These are phyloP conservation scores for Cadophora malorum DNA, from an alignment of 2,329 filamentous ascomycete species.

Conservation along the genomic window DNA sequence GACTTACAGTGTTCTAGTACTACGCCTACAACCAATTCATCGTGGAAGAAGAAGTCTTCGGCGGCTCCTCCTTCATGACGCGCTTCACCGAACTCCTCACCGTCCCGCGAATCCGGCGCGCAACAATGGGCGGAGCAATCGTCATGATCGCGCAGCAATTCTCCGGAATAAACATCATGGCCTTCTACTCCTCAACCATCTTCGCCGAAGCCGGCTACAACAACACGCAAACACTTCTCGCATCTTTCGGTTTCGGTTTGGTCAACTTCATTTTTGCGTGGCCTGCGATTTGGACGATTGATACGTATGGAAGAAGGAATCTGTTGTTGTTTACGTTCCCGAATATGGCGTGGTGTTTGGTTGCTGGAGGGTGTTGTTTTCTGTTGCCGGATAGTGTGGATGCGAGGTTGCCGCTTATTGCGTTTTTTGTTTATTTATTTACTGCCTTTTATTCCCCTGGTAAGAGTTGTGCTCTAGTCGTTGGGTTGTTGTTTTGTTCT, in stretches of 20 bases:
- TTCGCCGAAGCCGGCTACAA: slow-evolving; percentile 63
- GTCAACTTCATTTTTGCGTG: slow-evolving; percentile 69
- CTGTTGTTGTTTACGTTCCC: slow-evolving; percentile 66
- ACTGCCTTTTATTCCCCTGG: slow-evolving; percentile 67
- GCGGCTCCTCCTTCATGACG: slow-evolving; percentile 58
- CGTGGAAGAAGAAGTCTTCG: slow-evolving; percentile 50
- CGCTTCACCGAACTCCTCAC: slow-evolving; percentile 73
- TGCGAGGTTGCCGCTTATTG: slow-evolving; percentile 59
- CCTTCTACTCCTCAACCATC: slow-evolving; percentile 74
- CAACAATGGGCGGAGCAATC: slow-evolving; percentile 76
- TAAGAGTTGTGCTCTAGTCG: slow-evolving; percentile 46
- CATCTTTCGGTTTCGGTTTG: slow-evolving; percentile 69
- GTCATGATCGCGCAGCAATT: slow-evolving; percentile 61
- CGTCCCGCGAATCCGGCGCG: slow-evolving; percentile 71
- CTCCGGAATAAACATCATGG: slow-evolving; percentile 66
- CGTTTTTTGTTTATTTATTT: slow-evolving; percentile 70
- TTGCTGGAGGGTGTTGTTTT: slow-evolving; percentile 65
- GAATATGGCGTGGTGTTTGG: slow-evolving; percentile 69
- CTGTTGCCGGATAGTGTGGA: slow-evolving; percentile 50
- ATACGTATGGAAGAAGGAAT: slow-evolving; percentile 69
- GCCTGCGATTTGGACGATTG: slow-evolving; percentile 65
- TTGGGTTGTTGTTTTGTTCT: no score
- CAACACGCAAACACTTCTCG: slow-evolving; percentile 62
- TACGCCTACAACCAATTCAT: slow-evolving; percentile 61
- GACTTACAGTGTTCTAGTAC: slow-evolving; percentile 46